A percentile compares a stretch with the other conserved stretches of the same genome.
These are phyloP conservation scores for Clathrospora elynae DNA, from an alignment of 2,329 filamentous ascomycete genomes.

Conservation along the genomic window DNA sequence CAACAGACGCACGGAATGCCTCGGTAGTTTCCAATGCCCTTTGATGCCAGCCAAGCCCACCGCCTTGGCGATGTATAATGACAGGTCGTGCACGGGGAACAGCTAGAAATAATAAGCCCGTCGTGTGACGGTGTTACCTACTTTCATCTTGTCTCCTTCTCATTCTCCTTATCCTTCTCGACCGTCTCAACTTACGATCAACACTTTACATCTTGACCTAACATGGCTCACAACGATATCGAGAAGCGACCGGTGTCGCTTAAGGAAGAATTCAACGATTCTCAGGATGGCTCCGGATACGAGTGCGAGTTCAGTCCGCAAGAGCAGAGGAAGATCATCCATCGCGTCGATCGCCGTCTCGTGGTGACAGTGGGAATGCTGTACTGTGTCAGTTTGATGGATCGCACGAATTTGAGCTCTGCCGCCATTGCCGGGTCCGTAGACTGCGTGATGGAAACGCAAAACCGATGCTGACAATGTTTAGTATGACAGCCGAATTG, in stretches of 20 bases:
- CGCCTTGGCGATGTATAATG: no score
- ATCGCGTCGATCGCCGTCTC: slow-evolving; percentile 66
- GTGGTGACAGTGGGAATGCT: slow-evolving; percentile 59
- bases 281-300: slow-evolving; percentile 27
- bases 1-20: slow-evolving; percentile 20
- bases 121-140: no score
- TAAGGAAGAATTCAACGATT: slow-evolving; percentile 34
- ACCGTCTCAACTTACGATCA: slow-evolving; percentile 1
- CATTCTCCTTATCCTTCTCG: slow-evolving; percentile 1
- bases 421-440: slow-evolving; percentile 71
- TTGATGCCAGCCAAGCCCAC: no score
- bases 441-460: slow-evolving; percentile 4
- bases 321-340: slow-evolving; percentile 71
- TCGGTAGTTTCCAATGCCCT: slow-evolving; percentile 37
- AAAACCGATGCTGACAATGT: slow-evolving; percentile 26
- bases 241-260: slow-evolving; percentile 30
- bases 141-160: slow-evolving; percentile 9
- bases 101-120: no score
- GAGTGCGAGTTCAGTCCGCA: slow-evolving; percentile 58
- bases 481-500: slow-evolving; percentile 50
- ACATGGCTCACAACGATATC: slow-evolving; percentile 30
- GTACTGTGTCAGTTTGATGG: slow-evolving; percentile 79
- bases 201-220: slow-evolving; percentile 11
- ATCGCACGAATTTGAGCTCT: slow-evolving; percentile 75
- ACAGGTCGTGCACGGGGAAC: no score